Base-by-base conservation (phyloP, 257 asterid species). In the Solanum corneliomulleri region DNA sequence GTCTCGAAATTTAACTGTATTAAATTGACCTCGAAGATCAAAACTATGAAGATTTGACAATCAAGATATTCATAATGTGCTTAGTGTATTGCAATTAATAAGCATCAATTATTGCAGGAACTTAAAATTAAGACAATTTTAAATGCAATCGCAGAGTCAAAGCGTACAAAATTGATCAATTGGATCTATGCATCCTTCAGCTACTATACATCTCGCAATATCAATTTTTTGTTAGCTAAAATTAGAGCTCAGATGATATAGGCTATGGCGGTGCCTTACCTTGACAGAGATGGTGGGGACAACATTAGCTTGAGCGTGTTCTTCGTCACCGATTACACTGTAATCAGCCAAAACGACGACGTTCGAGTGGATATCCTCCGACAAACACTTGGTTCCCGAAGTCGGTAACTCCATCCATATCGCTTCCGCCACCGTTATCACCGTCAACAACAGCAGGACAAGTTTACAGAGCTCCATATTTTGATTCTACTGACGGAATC, bases 331-430 rank as follows among this genome's bases (percentile, higher is more conserved):
- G 91, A 94, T 90, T 69, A 98, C 93, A 82, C 76, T 90, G 91
- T 94, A 96, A 89, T 96, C 98, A 1, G 91, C 93, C 86, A 96
- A 85, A 89, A 95, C 98, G 72, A 96, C 98, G 89, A 93, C 95
- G 92, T 92, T 91, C 85, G 27, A 88, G 86, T 91, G 94, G 68
- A 96, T 77, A 9, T 94, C 98, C 86, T 96, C 98, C 27, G 98
- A 94, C 16, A 96, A 85, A 86, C 99, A 96, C 92, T 94, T 96
- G 56, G 93, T 74, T n/a, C 96, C 99, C 44, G 94, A 39, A 31
- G 85, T 88, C 58, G 99, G 98, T 80, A 96, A 29, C 29, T 94
- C 96, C 88, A 95, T 23, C 98, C 98, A 96, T 85, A 96, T 23
- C 4, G 97, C 96, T 33, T 87, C 92, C 78, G 91, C 94, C 88